A percentile compares a stretch with the other conserved stretches of the same genome.
Evolutionary conservation across 805 yeast species (phyloP).

Genomic region (Nakazawaea wyomingensis): DNA sequence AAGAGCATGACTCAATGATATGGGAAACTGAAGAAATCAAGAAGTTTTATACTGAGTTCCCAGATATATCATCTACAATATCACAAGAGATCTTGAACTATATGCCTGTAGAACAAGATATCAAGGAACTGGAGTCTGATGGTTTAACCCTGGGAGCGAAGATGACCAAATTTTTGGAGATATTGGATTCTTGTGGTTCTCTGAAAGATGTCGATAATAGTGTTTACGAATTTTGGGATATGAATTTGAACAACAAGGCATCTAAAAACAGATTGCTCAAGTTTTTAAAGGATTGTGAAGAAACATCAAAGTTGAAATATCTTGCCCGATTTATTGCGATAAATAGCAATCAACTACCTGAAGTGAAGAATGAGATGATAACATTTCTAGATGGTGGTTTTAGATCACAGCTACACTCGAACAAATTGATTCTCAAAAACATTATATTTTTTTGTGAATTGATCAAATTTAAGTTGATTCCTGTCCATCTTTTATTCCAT

Average conservation of each 20-base stretch:
- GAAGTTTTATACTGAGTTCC: conserved; percentile 56
- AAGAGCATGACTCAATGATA: conserved; percentile 17
- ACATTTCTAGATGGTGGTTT: conserved; percentile 53
- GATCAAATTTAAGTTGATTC: conserved; percentile 69
- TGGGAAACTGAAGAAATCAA: conserved; percentile 70
- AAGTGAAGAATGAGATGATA: conserved; percentile 47
- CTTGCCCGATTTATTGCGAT: conserved; percentile 69
- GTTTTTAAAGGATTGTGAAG: conserved; percentile 46
- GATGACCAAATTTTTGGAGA: conserved; percentile 37
- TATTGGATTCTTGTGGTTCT: conserved; percentile 37
- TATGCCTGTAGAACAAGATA: conserved; percentile 14
- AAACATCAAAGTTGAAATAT: conserved; percentile 39
- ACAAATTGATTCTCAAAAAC: conserved; percentile 46
- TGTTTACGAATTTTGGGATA: conserved; percentile 40
- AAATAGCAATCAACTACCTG: conserved; percentile 42
- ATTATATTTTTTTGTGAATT: conserved; percentile 68
- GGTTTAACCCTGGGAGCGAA: conserved; percentile 28
- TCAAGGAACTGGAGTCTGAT: conserved; percentile 7
- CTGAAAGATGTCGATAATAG: conserved; percentile 47
- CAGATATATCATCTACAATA: conserved; percentile 32
- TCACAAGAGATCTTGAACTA: conserved; percentile 21
- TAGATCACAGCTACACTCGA: conserved; percentile 53
- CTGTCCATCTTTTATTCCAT: conserved; percentile 67
- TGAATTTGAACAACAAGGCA: conserved; percentile 64
- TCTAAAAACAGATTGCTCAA: conserved; percentile 56